A percentile compares a stretch with the other conserved stretches of the same genome.
These are phyloP conservation scores for Oryza australiensis DNA, from an alignment of 176 grass and related monocot genomes.

Conservation along the genomic window DNA sequence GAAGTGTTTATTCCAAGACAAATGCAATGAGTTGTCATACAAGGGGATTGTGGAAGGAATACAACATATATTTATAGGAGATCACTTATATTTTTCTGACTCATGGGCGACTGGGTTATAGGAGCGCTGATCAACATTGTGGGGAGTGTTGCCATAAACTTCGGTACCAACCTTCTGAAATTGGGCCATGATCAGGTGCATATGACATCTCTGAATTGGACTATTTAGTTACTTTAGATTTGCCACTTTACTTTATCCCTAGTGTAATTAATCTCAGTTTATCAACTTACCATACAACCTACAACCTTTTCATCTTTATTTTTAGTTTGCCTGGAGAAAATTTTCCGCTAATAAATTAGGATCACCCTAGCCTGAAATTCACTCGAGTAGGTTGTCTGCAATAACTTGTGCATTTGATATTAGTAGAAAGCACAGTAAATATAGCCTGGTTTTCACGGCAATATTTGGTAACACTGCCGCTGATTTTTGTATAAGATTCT, in stretches of 20 bases:
- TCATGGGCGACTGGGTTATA: constrained; percentile 96
- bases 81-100: constrained; percentile 18
- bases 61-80: constrained; percentile 42
- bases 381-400: constrained; percentile 15
- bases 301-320: background rate
- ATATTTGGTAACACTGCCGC: background rate
- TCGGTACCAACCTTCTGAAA: constrained; percentile 98
- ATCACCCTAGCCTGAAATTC: background rate
- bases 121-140: constrained; percentile 97
- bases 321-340: background rate
- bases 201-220: constrained; percentile 34
- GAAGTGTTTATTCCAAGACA: constrained; percentile 8
- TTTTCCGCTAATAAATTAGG: background rate
- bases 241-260: constrained; percentile 17
- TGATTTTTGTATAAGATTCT: constrained; percentile 1
- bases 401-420: constrained; percentile 18
- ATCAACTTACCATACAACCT: background rate
- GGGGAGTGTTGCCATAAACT: constrained; percentile 98
- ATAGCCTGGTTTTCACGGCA: background rate
- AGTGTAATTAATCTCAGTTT: background rate
- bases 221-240: constrained; percentile 11
- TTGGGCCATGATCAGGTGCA: constrained; percentile 96
- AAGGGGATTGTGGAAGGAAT: constrained; percentile 33
- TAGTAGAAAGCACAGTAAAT: background rate
- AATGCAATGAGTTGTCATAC: constrained; percentile 25